Conservation (phyloP, 768 basidiomycete genomes). For the Xanthoconium purpureum region DNA sequence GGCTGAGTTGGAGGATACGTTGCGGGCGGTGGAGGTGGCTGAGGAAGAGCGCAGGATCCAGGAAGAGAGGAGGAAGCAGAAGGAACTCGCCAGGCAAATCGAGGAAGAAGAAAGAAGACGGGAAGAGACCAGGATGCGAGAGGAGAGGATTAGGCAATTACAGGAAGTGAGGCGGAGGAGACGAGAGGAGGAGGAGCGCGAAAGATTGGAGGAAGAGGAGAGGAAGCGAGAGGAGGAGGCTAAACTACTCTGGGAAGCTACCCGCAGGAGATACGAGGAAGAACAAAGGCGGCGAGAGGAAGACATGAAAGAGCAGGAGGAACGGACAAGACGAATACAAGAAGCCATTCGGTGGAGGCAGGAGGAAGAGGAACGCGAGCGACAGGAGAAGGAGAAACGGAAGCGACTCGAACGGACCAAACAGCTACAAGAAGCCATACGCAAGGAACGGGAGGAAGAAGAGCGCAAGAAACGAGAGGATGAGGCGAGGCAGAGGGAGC, state of each 20-base stretch:
- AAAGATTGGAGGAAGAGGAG: not conserved
- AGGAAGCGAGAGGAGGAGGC: not conserved
- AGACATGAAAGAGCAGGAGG: no score
- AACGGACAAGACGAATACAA: no score
- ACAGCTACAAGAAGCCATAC: no score
- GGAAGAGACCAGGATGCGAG: not conserved
- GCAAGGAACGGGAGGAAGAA: no score
- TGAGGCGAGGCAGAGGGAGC: no score
- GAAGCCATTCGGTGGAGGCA: no score
- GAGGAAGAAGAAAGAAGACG: not conserved
- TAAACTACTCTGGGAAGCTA: not conserved
- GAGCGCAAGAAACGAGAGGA: no score
- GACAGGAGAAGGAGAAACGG: no score
- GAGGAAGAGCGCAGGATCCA: not conserved
- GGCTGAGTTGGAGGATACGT: constrained; percentile 40
- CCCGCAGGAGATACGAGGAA: constrained; percentile 20
- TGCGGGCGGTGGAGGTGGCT: constrained; percentile 18
- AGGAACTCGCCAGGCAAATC: not conserved
- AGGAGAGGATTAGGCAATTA: not conserved
- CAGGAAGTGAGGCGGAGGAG: not conserved
- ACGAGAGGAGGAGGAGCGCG: not conserved
- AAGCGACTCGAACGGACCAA: no score
- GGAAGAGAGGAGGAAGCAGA: constrained; percentile 15
- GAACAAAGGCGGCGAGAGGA: constrained; percentile 5
- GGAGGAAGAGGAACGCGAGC: no score